Evolutionary conservation across 2,329 filamentous ascomycete species (phyloP).

Genomic region (Sarocladiaceae sp.): DNA sequence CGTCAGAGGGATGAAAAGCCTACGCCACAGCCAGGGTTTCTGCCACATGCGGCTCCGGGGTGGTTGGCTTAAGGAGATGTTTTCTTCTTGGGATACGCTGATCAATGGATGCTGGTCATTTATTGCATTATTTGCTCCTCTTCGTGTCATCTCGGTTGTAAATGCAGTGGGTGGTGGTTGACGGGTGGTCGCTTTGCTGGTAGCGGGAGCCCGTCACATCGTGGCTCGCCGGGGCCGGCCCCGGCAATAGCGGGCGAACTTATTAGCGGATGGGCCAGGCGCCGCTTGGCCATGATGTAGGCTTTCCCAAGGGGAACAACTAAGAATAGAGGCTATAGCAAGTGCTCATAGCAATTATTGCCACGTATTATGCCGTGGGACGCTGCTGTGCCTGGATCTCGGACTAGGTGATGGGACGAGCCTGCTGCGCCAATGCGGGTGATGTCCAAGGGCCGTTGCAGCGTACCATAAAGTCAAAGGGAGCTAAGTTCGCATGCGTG

Average conservation of each 20-base stretch:
- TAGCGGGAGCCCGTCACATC: background rate
- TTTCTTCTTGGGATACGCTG: background rate
- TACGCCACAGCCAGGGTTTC: slow-evolving; percentile 8
- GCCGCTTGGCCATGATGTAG: too few relatives aligned
- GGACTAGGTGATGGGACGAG: too few relatives aligned
- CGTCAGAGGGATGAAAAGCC: slow-evolving; percentile 8
- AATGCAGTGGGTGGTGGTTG: background rate
- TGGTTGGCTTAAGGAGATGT: background rate
- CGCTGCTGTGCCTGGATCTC: slow-evolving; percentile 1
- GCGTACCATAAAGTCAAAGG: slow-evolving; percentile 5
- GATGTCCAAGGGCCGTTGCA: background rate
- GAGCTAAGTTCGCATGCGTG: background rate
- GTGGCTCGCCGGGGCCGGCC: background rate
- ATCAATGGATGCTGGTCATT: slow-evolving; percentile 1
- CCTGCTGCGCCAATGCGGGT: slow-evolving; percentile 5
- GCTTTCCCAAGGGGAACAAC: background rate
- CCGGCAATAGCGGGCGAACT: slow-evolving; percentile 2
- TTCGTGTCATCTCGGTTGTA: background rate
- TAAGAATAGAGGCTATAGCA: background rate
- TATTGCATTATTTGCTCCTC: background rate
- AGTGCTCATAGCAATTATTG: background rate
- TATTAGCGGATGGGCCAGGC: background rate
- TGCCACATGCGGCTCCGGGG: background rate
- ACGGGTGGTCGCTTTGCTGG: background rate
- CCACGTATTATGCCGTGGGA: slow-evolving; percentile 1